Evolutionary conservation across 768 basidiomycete species (phyloP).

Genomic region (Tulasnella sp.): DNA sequence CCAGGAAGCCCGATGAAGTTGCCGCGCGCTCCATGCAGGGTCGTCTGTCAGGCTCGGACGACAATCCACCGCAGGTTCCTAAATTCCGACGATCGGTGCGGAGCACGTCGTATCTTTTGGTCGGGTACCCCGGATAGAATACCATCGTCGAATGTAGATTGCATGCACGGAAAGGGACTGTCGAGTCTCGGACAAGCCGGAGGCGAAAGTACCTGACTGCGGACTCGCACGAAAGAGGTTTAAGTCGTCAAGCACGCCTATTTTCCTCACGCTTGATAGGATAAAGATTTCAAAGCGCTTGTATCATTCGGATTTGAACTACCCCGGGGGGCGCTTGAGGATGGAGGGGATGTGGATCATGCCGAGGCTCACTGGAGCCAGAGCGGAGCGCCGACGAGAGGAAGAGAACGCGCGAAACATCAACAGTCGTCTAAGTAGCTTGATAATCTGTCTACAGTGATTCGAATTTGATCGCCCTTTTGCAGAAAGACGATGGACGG

Average conservation of each 20-base stretch:
- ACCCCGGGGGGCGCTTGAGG: not conserved
- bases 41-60: not conserved
- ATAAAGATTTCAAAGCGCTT: not conserved
- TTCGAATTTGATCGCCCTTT: not conserved
- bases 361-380: not conserved
- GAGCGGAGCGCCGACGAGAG: not conserved
- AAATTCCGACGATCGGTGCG: no score
- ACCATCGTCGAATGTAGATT: no score
- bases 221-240: not conserved
- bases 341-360: no score
- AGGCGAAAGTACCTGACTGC: not conserved
- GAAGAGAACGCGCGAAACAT: not conserved
- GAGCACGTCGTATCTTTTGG: no score
- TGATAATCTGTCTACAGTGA: not conserved
- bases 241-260: not conserved
- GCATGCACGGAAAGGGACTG: no score
- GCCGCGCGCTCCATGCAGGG: not conserved
- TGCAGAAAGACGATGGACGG: no score
- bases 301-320: not conserved
- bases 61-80: no score
- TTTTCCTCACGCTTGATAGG: not conserved
- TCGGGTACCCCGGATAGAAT: no score
- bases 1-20: not conserved
- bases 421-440: not conserved
- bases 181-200: no score